A percentile compares a stretch with the other conserved stretches of the same genome.
Conservation (phyloP, 2,329 filamentous ascomycete genomes). For the Aotearoamyces nothofagi region DNA sequence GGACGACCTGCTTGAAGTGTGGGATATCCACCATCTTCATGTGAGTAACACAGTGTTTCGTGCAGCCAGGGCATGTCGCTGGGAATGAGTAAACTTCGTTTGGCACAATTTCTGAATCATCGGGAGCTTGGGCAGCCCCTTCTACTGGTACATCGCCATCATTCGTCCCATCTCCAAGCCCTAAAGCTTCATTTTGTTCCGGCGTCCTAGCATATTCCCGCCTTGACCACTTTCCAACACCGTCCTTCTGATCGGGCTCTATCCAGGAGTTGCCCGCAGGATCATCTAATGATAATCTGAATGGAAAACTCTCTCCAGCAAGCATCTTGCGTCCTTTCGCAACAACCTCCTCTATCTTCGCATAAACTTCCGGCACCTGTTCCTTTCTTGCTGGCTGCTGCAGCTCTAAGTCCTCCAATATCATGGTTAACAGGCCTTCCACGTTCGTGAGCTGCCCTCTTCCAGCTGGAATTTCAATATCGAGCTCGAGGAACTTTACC, state of each 20-base stretch:
- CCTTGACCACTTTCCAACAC: constrained; percentile 78
- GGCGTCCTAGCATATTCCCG: constrained; percentile 68
- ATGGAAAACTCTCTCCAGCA: constrained; percentile 64
- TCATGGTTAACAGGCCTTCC: constrained; percentile 68
- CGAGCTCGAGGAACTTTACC: constrained; percentile 80
- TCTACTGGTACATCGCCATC: constrained; percentile 28
- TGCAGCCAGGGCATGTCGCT: constrained; percentile 81
- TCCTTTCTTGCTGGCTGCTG: constrained; percentile 74
- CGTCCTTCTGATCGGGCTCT: constrained; percentile 66
- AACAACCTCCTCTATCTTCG: constrained; percentile 66
- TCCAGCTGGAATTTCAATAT: constrained; percentile 83
- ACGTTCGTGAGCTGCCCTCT: constrained; percentile 87
- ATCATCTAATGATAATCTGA: constrained; percentile 79
- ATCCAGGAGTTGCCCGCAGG: constrained; percentile 95
- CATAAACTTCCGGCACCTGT: constrained; percentile 60
- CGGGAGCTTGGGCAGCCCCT: constrained; percentile 23
- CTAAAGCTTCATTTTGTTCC: constrained; percentile 77
- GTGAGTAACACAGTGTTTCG: constrained; percentile 72
- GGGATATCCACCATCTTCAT: constrained; percentile 99
- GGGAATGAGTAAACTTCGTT: constrained; percentile 91
- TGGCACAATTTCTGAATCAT: constrained; percentile 70
- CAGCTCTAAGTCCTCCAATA: constrained; percentile 66
- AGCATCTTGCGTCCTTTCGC: constrained; percentile 63
- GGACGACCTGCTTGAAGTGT: constrained; percentile 91
- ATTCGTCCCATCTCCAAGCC: constrained; percentile 50